Percentiles rank a stretch among this genome's conserved stretches.
These are phyloP conservation scores for Phaeosphaeriaceae sp. DNA, from an alignment of 2,329 filamentous ascomycete genomes.

Conservation along the genomic window DNA sequence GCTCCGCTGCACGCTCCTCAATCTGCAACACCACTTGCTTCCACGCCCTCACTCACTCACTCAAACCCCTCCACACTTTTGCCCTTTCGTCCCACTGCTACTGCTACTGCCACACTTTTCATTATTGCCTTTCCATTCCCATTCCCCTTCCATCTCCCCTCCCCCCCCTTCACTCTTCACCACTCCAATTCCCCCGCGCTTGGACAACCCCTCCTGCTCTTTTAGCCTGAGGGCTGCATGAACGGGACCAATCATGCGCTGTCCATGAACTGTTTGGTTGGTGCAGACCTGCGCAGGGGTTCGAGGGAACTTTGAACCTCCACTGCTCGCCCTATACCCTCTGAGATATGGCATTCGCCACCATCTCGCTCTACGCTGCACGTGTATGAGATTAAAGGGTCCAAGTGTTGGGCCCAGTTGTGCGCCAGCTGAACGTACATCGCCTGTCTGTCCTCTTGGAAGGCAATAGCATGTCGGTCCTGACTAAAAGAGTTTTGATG, in stretches of 20 bases:
- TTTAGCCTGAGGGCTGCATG: slow-evolving; percentile 36
- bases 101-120: too few species aligned
- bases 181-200: slow-evolving; percentile 13
- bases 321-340: slow-evolving; percentile 34
- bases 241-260: slow-evolving; percentile 25
- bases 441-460: slow-evolving; percentile 11
- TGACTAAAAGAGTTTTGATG: slow-evolving; percentile 28
- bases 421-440: slow-evolving; percentile 15
- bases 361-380: slow-evolving; percentile 19
- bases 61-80: not conserved
- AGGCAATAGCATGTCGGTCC: slow-evolving; percentile 28
- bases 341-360: slow-evolving; percentile 15
- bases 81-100: too few species aligned
- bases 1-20: slow-evolving; percentile 32
- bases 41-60: slow-evolving; percentile 21
- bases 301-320: slow-evolving; percentile 29
- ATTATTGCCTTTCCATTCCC: not conserved
- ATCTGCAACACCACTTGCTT: slow-evolving; percentile 39
- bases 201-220: slow-evolving; percentile 12
- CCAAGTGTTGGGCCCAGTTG: slow-evolving; percentile 19
- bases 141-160: not conserved
- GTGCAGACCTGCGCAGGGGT: slow-evolving; percentile 20
- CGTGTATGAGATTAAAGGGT: slow-evolving; percentile 43
- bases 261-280: slow-evolving; percentile 25
- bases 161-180: too few species aligned